These are phyloP conservation scores for Yarrowia osloensis DNA, from an alignment of 805 yeast species.

Conservation along the genomic window DNA sequence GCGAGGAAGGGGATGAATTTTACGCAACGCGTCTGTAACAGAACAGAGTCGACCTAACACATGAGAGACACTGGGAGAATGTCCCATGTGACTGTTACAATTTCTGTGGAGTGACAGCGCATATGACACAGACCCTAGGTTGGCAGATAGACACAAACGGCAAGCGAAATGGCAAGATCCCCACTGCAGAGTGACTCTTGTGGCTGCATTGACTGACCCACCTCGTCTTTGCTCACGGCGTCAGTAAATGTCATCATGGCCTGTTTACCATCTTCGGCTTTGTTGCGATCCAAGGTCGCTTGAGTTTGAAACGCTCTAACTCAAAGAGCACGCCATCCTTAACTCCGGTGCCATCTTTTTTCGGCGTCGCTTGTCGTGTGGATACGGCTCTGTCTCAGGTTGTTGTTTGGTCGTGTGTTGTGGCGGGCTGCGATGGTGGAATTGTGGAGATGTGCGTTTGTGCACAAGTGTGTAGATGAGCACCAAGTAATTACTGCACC, in stretches of 20 bases:
- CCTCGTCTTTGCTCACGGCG: background rate
- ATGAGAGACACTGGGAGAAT: background rate
- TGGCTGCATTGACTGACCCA: background rate
- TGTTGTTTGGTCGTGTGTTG: background rate
- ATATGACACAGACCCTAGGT: background rate
- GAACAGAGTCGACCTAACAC: background rate
- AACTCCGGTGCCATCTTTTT: slow-evolving; percentile 7
- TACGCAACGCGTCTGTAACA: slow-evolving; percentile 26
- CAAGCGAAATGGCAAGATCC: background rate
- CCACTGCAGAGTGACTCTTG: background rate
- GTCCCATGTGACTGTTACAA: background rate
- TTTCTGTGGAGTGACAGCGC: background rate
- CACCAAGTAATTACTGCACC: background rate
- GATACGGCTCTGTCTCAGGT: background rate
- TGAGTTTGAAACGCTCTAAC: slow-evolving; percentile 24
- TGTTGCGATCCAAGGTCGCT: slow-evolving; percentile 8
- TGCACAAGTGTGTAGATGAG: background rate
- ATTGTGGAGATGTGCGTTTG: background rate
- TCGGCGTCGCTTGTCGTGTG: background rate
- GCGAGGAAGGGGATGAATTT: slow-evolving; percentile 7
- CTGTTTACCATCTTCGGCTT: slow-evolving; percentile 14
- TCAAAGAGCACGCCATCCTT: slow-evolving; percentile 18
- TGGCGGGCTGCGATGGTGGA: background rate
- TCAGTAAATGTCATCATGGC: slow-evolving; percentile 24
- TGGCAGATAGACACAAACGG: background rate